A percentile compares a stretch with the other conserved stretches of the same genome.
phyloP scores from a whole-genome alignment of 192 early-diverging fungal genomes.

The Coemansia brasiliensis region DNA sequence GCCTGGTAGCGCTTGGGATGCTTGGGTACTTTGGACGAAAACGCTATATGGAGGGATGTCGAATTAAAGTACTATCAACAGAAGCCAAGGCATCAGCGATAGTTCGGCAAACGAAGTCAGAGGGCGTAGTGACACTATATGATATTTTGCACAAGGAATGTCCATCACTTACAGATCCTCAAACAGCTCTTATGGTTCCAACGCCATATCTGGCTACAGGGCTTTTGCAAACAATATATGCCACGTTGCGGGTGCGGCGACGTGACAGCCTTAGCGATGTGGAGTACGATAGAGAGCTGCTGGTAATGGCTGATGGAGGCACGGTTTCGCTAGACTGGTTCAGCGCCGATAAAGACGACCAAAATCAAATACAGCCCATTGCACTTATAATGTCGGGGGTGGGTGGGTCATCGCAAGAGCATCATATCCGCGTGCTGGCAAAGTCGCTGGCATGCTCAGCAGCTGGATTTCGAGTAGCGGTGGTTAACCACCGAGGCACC shows the following conservation, averaged over 20 bases:
- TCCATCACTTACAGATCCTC: conserved; percentile 60
- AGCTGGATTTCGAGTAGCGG: conserved; percentile 64
- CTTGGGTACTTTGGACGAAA: conserved; percentile 13
- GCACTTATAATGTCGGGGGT: conserved; percentile 81
- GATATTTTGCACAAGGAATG: conserved; percentile 48
- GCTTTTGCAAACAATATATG: conserved; percentile 70
- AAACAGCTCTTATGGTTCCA: conserved; percentile 61
- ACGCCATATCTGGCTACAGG: conserved; percentile 75
- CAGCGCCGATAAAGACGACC: conserved; percentile 19
- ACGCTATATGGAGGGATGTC: conserved; percentile 37
- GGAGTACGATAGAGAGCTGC: conserved; percentile 46
- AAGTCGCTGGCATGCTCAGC: conserved; percentile 56
- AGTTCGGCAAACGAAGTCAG: conserved; percentile 26
- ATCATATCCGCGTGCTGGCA: conserved; percentile 76
- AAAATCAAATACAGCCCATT: conserved; percentile 54
- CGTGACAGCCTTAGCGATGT: conserved; percentile 30
- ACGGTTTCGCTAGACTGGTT: conserved; percentile 87
- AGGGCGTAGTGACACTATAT: conserved; percentile 29
- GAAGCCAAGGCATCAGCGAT: conserved; percentile 38
- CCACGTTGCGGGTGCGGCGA: conserved; percentile 42
- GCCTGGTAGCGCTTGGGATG: conserved; percentile 22
- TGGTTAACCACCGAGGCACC: conserved; percentile 89
- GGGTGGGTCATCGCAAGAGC: conserved; percentile 91
- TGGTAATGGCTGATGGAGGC: conserved; percentile 76
- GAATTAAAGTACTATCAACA: conserved; percentile 22